A percentile compares a stretch with the other conserved stretches of the same genome.
Conservation (phyloP, 2,329 filamentous ascomycete genomes). For the Aspergillus sp. region DNA sequence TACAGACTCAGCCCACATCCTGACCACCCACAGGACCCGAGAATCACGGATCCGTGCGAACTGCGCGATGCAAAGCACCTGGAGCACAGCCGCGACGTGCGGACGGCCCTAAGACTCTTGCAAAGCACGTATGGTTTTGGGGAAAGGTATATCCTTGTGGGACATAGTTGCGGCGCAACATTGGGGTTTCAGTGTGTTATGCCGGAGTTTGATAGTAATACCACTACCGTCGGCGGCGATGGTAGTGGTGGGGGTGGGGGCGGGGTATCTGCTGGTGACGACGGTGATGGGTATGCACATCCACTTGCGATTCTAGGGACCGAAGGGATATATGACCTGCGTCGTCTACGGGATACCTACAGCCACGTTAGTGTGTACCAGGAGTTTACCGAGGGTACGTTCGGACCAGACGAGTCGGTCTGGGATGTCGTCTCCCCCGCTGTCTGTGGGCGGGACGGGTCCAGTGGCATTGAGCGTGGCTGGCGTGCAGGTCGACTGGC, state of each 20-base stretch:
- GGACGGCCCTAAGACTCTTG: constrained; percentile 32
- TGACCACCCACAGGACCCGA: constrained; percentile 29
- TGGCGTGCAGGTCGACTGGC: constrained; percentile 29
- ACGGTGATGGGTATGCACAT: constrained; percentile 10
- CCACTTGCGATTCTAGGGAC: constrained; percentile 36
- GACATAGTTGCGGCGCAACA: constrained; percentile 42
- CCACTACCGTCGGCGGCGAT: too few species aligned
- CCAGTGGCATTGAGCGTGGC: constrained; percentile 22
- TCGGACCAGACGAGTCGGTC: constrained; percentile 29
- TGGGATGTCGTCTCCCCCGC: constrained; percentile 37
- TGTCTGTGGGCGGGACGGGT: constrained; percentile 13
- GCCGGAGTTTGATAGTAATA: constrained; percentile 1
- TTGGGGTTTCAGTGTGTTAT: constrained; percentile 39
- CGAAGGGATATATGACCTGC: constrained; percentile 40
- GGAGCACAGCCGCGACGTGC: constrained; percentile 38
- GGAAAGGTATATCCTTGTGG: constrained; percentile 35
- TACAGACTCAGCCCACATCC: constrained; percentile 41
- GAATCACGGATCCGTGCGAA: constrained; percentile 18
- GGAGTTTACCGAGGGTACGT: constrained; percentile 35
- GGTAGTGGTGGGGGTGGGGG: constrained; percentile 2
- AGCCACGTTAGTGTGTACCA: constrained; percentile 27
- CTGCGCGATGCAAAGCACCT: constrained; percentile 35
- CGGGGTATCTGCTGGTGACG: constrained; percentile 7
- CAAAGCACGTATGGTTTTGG: constrained; percentile 34
- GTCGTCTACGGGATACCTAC: constrained; percentile 27